phyloP scores from a whole-genome alignment of 2,329 filamentous ascomycete genomes.

The Orbilia quercus region DNA sequence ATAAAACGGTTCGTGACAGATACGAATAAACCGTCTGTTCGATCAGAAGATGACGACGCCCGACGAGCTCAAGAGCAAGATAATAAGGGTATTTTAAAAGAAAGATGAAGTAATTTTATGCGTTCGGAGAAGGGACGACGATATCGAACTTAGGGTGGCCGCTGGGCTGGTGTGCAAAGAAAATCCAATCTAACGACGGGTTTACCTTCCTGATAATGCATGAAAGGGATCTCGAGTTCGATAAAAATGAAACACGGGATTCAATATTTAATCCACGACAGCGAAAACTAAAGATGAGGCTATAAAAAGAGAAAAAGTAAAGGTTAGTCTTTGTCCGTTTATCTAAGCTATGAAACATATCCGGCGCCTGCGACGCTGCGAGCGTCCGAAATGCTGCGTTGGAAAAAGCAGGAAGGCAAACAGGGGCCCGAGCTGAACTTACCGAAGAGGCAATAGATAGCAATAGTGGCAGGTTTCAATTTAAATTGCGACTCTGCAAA shows the following conservation, averaged over 20 bases:
- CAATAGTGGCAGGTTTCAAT: slow-evolving; percentile 9
- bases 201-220: slow-evolving; percentile 55
- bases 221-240: slow-evolving; percentile 49
- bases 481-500: slow-evolving; percentile 25
- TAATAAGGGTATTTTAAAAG: slow-evolving; percentile 7
- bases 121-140: neutral
- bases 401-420: slow-evolving; percentile 36
- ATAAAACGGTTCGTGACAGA: neutral
- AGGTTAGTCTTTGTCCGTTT: slow-evolving; percentile 14
- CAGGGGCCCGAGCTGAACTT: slow-evolving; percentile 33
- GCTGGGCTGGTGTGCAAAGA: slow-evolving; percentile 37
- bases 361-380: slow-evolving; percentile 4
- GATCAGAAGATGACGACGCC: neutral
- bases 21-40: neutral
- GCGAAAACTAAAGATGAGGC: neutral
- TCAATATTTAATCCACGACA: slow-evolving; percentile 12
- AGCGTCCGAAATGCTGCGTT: slow-evolving; percentile 38
- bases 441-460: slow-evolving; percentile 35
- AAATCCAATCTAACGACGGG: slow-evolving; percentile 53
- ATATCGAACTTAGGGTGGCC: slow-evolving; percentile 50
- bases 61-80: slow-evolving; percentile 6
- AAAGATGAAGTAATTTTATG: slow-evolving; percentile 2
- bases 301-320: slow-evolving; percentile 16
- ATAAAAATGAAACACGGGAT: slow-evolving; percentile 24
- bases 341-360: slow-evolving; percentile 33